Evolutionary conservation across 208 protist genomes (phyloP).

Genomic region (Kentomonas sorsogonicus): DNA sequence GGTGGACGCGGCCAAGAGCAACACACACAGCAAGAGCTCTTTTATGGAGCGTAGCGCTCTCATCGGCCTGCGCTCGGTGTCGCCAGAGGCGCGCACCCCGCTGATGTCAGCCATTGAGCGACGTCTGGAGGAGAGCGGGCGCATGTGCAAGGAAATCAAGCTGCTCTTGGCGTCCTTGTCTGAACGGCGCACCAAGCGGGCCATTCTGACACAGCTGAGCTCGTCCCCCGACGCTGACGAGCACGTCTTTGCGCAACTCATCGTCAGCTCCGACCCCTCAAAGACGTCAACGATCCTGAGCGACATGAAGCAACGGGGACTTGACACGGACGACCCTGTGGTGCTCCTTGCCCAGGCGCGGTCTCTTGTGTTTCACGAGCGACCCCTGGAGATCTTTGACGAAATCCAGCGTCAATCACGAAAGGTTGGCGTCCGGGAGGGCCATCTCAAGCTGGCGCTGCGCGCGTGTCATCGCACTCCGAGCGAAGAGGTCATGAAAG

Average conservation of each 20-base stretch:
- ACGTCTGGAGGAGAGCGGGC: constrained; percentile 33
- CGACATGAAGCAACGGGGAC: constrained; percentile 56
- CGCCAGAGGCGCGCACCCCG: constrained; percentile 25
- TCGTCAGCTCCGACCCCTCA: constrained; percentile 41
- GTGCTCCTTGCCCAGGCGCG: constrained; percentile 52
- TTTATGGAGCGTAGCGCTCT: no score
- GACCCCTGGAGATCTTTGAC: constrained; percentile 40
- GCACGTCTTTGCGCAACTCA: constrained; percentile 60
- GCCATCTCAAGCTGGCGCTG: constrained; percentile 41
- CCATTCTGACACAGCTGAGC: constrained; percentile 50
- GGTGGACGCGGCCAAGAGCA: no score
- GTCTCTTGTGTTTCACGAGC: constrained; percentile 41
- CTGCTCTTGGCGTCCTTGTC: constrained; percentile 37
- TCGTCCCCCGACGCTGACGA: constrained; percentile 66
- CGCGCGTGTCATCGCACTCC: constrained; percentile 26
- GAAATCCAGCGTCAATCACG: constrained; percentile 60
- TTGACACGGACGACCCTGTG: constrained; percentile 66
- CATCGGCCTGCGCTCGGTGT: constrained; percentile 21
- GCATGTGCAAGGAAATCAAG: constrained; percentile 38
- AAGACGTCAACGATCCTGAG: constrained; percentile 43
- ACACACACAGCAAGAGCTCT: no score
- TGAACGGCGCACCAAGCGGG: no score
- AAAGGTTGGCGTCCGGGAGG: constrained; percentile 42
- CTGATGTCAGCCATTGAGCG: constrained; percentile 35
- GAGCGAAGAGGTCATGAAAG: constrained; percentile 31